phyloP scores from a whole-genome alignment of 2,329 filamentous ascomycete species.

The Raffaelea arxii region DNA sequence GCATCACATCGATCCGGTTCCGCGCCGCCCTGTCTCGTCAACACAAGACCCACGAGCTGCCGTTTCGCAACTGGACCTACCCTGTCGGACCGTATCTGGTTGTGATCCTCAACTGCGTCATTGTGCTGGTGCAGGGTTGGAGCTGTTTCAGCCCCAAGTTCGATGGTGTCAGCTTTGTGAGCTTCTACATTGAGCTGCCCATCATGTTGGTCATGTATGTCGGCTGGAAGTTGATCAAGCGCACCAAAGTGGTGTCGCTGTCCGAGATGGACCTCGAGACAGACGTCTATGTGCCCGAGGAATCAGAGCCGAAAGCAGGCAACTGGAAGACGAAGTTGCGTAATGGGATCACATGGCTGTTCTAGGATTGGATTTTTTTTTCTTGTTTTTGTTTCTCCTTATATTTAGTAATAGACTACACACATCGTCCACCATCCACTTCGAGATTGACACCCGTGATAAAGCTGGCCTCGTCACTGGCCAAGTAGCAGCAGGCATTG shows the following conservation, averaged over 20 bases:
- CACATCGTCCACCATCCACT: constrained; percentile 23
- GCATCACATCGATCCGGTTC: constrained; percentile 56
- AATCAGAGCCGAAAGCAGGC: not conserved
- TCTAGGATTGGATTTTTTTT: not conserved
- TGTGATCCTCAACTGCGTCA: constrained; percentile 45
- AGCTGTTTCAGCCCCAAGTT: constrained; percentile 51
- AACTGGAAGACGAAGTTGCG: not conserved
- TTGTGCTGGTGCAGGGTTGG: constrained; percentile 57
- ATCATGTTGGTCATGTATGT: constrained; percentile 47
- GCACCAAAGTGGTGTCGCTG: constrained; percentile 11
- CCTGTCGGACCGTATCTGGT: constrained; percentile 49
- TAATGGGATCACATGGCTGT: not conserved
- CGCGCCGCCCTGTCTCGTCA: constrained; percentile 46
- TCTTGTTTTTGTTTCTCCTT: not conserved
- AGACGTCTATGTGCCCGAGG: constrained; percentile 14
- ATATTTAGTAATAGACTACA: not conserved
- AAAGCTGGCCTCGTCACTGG: constrained; percentile 61
- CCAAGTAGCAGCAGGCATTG: constrained; percentile 60
- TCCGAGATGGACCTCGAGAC: constrained; percentile 16
- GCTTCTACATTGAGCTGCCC: constrained; percentile 53
- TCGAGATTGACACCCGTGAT: constrained; percentile 65
- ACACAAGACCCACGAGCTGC: constrained; percentile 50
- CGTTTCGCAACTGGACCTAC: constrained; percentile 59
- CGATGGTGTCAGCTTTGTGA: constrained; percentile 49
- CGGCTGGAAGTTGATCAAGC: constrained; percentile 37